Evolutionary conservation across 345 rosid species (phyloP).

Genomic region (Pistacia atlantica): DNA sequence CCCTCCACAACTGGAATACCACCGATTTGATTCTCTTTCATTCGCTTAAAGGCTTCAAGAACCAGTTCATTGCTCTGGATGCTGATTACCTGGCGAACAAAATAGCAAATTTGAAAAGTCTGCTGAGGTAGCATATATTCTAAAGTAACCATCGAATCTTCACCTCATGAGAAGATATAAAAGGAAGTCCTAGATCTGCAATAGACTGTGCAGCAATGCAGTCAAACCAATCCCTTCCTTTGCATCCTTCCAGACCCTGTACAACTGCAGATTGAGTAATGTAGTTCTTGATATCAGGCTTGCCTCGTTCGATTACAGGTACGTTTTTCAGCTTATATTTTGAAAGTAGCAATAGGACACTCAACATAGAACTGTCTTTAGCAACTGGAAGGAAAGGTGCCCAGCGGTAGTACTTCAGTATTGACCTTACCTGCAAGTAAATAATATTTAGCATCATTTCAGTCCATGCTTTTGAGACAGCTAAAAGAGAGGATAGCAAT

Average conservation of each 20-base stretch:
- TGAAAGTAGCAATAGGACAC: constrained; percentile 72
- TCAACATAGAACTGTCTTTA: constrained; percentile 79
- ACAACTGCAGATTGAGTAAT: constrained; percentile 86
- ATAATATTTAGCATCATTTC: constrained; percentile 8
- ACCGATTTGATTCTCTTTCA: constrained; percentile 77
- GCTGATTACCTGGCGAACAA: constrained; percentile 55
- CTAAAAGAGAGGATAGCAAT: background rate
- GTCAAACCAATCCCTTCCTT: constrained; percentile 95
- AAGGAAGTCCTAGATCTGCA: constrained; percentile 83
- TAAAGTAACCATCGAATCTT: constrained; percentile 5
- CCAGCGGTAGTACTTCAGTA: constrained; percentile 74
- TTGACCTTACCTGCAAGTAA: constrained; percentile 58
- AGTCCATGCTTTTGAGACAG: constrained; percentile 1
- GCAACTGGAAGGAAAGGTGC: constrained; percentile 85
- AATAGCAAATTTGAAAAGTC: background rate
- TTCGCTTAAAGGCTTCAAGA: constrained; percentile 82
- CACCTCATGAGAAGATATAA: constrained; percentile 72
- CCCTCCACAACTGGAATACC: constrained; percentile 78
- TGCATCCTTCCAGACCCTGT: constrained; percentile 77
- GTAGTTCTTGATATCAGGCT: constrained; percentile 70
- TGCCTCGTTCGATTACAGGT: constrained; percentile 71
- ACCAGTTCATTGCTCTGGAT: constrained; percentile 60
- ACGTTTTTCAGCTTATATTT: constrained; percentile 81
- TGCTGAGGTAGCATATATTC: background rate
- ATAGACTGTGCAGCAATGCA: constrained; percentile 59